Evolutionary conservation across 1,139 yeast genomes (phyloP).

Genomic region (Geotrichum citri-aurantii): DNA sequence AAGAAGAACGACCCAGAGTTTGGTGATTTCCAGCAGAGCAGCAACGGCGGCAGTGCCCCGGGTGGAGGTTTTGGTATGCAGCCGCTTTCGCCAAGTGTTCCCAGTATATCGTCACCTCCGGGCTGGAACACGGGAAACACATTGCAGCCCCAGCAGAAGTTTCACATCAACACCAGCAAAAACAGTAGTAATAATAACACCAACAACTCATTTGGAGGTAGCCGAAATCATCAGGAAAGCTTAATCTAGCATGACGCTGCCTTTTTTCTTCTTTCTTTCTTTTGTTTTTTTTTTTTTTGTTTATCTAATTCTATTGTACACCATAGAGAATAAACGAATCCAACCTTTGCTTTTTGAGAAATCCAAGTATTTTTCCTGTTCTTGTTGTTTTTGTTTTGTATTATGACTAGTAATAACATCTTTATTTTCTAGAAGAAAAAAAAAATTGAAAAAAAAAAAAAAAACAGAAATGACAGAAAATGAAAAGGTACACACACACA

Average conservation of each 20-base stretch:
- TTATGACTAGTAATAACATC: not conserved
- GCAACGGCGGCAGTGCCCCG: not conserved
- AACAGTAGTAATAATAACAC: not conserved
- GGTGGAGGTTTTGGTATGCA: not conserved
- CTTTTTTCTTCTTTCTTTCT: not conserved
- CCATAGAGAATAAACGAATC: not conserved
- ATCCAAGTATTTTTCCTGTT: too few relatives aligned
- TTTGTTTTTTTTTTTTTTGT: not conserved
- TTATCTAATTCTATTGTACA: not conserved
- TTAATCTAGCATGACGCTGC: not conserved
- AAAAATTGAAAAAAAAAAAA: not conserved
- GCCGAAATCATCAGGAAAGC: conserved; percentile 1
- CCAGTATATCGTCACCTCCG: not conserved
- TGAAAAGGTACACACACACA: not conserved
- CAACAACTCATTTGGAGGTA: not conserved
- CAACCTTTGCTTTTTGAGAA: not conserved
- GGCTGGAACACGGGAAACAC: conserved; percentile 7
- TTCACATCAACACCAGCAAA: conserved; percentile 1
- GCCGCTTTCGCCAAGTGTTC: not conserved
- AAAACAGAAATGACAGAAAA: not conserved
- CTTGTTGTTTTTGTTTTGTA: not conserved
- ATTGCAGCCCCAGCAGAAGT: conserved; percentile 5
- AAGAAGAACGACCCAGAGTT: not conserved
- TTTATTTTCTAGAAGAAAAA: not conserved
- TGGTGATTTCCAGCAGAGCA: conserved; percentile 3